These are phyloP conservation scores for Thuja plicata DNA, from an alignment of 83 land plant species.

Conservation along the genomic window DNA sequence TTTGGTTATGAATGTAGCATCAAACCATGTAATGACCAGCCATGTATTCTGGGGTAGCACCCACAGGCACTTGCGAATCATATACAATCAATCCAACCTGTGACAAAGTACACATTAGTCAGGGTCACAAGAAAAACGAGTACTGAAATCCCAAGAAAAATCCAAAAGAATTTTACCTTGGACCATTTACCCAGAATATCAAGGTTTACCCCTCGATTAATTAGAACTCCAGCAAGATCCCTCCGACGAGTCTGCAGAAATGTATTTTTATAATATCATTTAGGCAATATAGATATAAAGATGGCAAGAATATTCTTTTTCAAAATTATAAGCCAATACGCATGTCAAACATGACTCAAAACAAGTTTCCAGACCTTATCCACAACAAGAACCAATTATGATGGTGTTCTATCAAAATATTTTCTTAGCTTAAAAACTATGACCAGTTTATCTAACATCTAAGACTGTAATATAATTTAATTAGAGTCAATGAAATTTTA, in stretches of 20 bases:
- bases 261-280: background rate
- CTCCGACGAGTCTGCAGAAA: constrained; percentile 68
- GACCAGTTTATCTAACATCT: background rate
- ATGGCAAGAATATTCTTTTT: background rate
- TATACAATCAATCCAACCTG: constrained; percentile 94
- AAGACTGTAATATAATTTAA: background rate
- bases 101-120: background rate
- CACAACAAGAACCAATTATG: background rate
- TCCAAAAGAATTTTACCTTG: constrained; percentile 48
- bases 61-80: constrained; percentile 96
- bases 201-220: constrained; percentile 86
- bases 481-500: background rate
- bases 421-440: background rate
- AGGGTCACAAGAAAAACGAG: background rate
- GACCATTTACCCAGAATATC: constrained; percentile 96
- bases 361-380: background rate
- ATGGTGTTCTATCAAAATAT: background rate
- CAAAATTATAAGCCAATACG: background rate
- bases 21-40: constrained; percentile 95
- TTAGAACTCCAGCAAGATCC: constrained; percentile 77
- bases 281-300: background rate
- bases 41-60: constrained; percentile 99
- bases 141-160: background rate
- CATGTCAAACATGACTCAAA: background rate
- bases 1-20: background rate